Evolutionary conservation across 495 filamentous ascomycete genomes (phyloP).

Genomic region (Neurospora sp.): DNA sequence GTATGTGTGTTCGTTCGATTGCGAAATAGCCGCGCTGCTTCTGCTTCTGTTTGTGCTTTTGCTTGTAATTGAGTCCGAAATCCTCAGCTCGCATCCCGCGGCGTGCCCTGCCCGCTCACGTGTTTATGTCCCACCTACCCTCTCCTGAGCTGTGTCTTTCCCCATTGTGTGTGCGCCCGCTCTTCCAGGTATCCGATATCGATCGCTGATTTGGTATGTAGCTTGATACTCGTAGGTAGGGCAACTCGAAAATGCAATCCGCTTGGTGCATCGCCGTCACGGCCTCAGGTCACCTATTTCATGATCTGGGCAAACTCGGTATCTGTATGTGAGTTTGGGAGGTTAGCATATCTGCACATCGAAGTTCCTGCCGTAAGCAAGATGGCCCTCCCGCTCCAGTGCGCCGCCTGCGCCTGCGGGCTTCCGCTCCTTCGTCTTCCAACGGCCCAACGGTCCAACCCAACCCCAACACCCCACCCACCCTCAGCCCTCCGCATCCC

Average conservation of each 20-base stretch:
- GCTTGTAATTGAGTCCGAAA: too few relatives aligned
- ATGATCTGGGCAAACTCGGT: constrained; percentile 95
- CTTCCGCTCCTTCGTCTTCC: neutral
- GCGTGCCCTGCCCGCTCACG: neutral
- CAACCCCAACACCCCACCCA: neutral
- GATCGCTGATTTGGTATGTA: neutral
- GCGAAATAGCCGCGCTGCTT: neutral
- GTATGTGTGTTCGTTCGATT: neutral
- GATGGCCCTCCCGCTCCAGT: too few relatives aligned
- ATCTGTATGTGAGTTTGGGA: constrained; percentile 39
- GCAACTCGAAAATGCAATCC: too few relatives aligned
- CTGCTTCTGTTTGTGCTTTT: too few relatives aligned
- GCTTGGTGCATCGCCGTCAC: neutral
- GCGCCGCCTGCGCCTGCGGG: too few relatives aligned
- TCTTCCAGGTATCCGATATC: neutral
- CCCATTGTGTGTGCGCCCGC: neutral
- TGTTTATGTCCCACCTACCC: neutral
- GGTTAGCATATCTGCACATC: constrained; percentile 11
- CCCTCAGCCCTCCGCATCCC: neutral
- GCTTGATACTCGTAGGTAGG: too few relatives aligned
- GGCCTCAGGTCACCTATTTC: constrained; percentile 21
- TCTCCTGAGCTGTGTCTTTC: neutral
- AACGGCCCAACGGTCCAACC: neutral
- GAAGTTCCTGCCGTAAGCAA: neutral
- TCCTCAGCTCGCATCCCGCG: neutral